A percentile compares a stretch with the other conserved stretches of the same genome.
These are phyloP conservation scores for Moelleriella libera DNA, from an alignment of 2,329 filamentous ascomycete genomes.

Conservation along the genomic window DNA sequence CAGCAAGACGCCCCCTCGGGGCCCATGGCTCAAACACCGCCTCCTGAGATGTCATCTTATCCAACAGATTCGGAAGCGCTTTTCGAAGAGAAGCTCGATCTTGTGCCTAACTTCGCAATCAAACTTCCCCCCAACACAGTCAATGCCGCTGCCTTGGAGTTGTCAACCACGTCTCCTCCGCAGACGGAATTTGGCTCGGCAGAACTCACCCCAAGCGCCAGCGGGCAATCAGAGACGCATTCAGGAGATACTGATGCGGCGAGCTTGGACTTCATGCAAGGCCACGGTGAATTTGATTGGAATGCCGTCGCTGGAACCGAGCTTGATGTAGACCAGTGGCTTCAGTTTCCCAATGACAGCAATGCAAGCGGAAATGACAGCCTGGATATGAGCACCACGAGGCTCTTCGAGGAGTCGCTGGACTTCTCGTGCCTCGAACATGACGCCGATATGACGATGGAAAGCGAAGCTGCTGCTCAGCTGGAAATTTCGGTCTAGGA, in stretches of 20 bases:
- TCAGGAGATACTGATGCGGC: conserved; percentile 20
- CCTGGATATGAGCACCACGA: not conserved
- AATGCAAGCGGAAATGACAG: conserved; percentile 21
- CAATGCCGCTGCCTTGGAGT: too few species aligned
- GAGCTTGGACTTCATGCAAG: conserved; percentile 31
- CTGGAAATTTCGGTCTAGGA: conserved; percentile 1
- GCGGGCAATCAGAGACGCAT: conserved; percentile 24
- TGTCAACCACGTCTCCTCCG: not conserved
- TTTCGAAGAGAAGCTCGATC: too few species aligned
- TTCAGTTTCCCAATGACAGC: conserved; percentile 40
- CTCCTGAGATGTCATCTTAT: conserved; percentile 33
- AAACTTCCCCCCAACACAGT: too few species aligned
- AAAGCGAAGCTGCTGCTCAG: conserved; percentile 2
- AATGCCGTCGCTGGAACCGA: conserved; percentile 35
- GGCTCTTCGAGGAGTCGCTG: conserved; percentile 11
- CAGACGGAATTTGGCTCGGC: conserved; percentile 18
- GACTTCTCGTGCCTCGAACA: conserved; percentile 12
- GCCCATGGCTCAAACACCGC: conserved; percentile 33
- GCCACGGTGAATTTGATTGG: conserved; percentile 38
- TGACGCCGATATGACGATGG: conserved; percentile 9
- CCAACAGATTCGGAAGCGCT: conserved; percentile 22
- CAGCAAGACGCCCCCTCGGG: conserved; percentile 19
- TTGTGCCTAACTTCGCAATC: too few species aligned
- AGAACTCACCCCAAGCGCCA: conserved; percentile 29
- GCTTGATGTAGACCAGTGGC: conserved; percentile 44